phyloP scores from a whole-genome alignment of 352 stramenopile genomes.

The Blastocystis hominis region DNA sequence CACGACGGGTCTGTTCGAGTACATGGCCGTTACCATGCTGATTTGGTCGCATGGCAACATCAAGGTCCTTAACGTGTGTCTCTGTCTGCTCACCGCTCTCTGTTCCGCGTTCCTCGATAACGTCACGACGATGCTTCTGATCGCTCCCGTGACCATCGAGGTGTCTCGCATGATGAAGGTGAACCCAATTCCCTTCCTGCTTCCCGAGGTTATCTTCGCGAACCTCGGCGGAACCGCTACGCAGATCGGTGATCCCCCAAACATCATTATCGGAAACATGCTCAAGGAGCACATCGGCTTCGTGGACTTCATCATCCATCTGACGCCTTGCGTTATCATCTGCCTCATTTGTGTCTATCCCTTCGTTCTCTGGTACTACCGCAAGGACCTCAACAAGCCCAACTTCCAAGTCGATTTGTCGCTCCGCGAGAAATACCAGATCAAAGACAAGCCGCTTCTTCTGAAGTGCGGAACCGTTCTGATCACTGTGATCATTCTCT shows the following conservation, averaged over 20 bases:
- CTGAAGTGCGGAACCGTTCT: constrained; percentile 59
- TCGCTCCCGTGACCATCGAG: constrained; percentile 67
- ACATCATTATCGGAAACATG: constrained; percentile 67
- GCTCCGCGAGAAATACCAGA: constrained; percentile 58
- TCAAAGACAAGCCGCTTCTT: constrained; percentile 59
- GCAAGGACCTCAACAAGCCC: constrained; percentile 60
- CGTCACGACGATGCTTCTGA: constrained; percentile 66
- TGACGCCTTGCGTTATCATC: constrained; percentile 64
- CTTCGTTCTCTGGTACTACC: constrained; percentile 60
- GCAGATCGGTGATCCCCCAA: constrained; percentile 65
- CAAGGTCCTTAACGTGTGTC: constrained; percentile 59
- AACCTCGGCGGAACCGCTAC: constrained; percentile 66
- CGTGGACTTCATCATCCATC: constrained; percentile 66
- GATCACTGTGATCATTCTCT: constrained; percentile 64
- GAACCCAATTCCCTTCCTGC: constrained; percentile 65
- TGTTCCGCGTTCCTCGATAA: constrained; percentile 66
- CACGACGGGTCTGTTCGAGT: constrained; percentile 66
- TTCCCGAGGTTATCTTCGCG: constrained; percentile 63
- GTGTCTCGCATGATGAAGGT: constrained; percentile 65
- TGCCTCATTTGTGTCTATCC: constrained; percentile 60
- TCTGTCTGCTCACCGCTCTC: constrained; percentile 63
- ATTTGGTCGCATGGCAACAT: constrained; percentile 61
- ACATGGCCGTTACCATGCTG: constrained; percentile 63
- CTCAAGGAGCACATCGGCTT: constrained; percentile 65
- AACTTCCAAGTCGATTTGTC: constrained; percentile 7